These are phyloP conservation scores for Microdochium nivale DNA, from an alignment of 2,329 filamentous ascomycete genomes.

Conservation along the genomic window DNA sequence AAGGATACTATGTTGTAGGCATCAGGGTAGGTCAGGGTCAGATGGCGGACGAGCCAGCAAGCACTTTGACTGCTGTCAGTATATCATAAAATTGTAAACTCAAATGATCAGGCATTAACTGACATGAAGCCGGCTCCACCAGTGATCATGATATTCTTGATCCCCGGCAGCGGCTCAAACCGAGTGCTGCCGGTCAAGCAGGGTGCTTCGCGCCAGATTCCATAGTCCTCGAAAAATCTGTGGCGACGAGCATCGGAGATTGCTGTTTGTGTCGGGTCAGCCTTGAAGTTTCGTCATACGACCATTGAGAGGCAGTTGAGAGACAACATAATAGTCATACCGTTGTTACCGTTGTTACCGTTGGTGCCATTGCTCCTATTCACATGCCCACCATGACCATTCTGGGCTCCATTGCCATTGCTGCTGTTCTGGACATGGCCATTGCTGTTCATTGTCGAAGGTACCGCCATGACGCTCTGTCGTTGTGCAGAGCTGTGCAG, in stretches of 20 bases:
- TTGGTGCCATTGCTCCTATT: not conserved
- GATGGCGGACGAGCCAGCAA: constrained; percentile 74
- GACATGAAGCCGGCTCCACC: constrained; percentile 83
- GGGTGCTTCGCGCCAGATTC: constrained; percentile 65
- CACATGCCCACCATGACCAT: not conserved
- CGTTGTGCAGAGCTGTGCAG: no score
- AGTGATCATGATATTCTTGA: constrained; percentile 76
- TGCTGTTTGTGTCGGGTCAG: not conserved
- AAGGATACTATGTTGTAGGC: constrained; percentile 75
- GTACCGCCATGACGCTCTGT: not conserved
- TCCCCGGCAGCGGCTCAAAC: constrained; percentile 59
- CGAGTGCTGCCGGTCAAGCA: constrained; percentile 60
- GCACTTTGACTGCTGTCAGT: constrained; percentile 42
- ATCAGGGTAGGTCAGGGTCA: constrained; percentile 63
- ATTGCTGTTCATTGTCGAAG: not conserved
- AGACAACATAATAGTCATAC: no score
- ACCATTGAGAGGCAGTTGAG: no score
- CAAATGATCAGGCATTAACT: constrained; percentile 19
- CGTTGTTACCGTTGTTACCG: not conserved
- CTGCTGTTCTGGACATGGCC: not conserved
- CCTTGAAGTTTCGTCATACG: not conserved
- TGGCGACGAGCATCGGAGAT: constrained; percentile 9
- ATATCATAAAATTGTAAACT: constrained; percentile 1
- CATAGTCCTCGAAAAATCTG: constrained; percentile 47
- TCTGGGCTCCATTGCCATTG: not conserved